These are phyloP conservation scores for Cercophora newfieldiana DNA, from an alignment of 495 filamentous ascomycete species.

Conservation along the genomic window DNA sequence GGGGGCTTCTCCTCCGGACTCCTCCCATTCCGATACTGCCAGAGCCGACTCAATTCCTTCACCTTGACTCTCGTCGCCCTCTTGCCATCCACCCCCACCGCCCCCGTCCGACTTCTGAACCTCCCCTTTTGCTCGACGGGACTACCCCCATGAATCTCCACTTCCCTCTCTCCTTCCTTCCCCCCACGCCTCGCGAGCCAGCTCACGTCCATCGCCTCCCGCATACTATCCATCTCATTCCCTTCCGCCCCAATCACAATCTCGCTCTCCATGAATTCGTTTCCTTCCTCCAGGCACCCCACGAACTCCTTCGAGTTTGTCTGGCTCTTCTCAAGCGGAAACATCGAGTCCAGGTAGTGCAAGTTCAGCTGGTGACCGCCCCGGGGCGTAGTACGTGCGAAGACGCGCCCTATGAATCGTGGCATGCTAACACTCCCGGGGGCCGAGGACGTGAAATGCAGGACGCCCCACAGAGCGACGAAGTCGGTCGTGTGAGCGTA, in stretches of 20 bases:
- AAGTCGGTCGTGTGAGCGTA: constrained; percentile 78
- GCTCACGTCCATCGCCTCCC: constrained; percentile 42
- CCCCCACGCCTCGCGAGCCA: constrained; percentile 25
- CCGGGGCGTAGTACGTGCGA: constrained; percentile 57
- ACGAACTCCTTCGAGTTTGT: constrained; percentile 29
- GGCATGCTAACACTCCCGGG: constrained; percentile 41
- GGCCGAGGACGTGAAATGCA: constrained; percentile 59
- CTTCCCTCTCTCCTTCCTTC: constrained; percentile 21
- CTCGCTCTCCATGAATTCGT: constrained; percentile 60
- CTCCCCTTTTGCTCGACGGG: constrained; percentile 21
- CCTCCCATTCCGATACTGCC: constrained; percentile 70
- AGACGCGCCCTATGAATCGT: constrained; percentile 75
- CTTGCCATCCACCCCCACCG: constrained; percentile 4
- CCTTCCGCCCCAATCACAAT: constrained; percentile 44
- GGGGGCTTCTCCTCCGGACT: constrained; percentile 49
- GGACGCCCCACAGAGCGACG: constrained; percentile 72
- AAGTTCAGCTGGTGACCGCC: constrained; percentile 75
- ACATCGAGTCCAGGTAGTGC: constrained; percentile 84
- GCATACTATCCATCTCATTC: constrained; percentile 37
- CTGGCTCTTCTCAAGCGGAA: constrained; percentile 48
- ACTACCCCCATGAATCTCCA: constrained; percentile 36
- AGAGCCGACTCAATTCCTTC: constrained; percentile 70
- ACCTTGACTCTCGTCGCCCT: constrained; percentile 48
- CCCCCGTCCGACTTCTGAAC: constrained; percentile 10
- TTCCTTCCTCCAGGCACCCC: constrained; percentile 35